Evolutionary conservation across 768 basidiomycete genomes (phyloP), one percentile per base, ranked within the genome.

Genomic region (Serendipita indica): DNA sequence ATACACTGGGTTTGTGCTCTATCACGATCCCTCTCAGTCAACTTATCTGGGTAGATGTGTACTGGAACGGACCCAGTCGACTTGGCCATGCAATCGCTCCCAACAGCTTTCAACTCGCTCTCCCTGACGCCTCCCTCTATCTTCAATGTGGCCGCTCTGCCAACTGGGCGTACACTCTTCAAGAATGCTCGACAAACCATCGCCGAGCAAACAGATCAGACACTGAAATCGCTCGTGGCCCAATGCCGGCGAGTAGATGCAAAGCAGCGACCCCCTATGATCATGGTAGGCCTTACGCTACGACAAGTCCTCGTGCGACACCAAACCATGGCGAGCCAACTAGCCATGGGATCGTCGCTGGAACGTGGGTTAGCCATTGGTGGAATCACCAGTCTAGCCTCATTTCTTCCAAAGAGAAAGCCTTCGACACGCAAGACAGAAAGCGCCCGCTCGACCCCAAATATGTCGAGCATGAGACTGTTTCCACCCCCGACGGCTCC

Each of bases 1-100:
- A 32, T 54, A 16, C 49, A 54, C 30, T 54, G 49, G 49, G 49
- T 54, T 16, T 22, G 49, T 37, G n/a, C n/a, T n/a, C n/a, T n/a
- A n/a, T n/a, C n/a, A n/a, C n/a, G n/a, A n/a, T n/a, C n/a, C n/a
- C n/a, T n/a, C n/a, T n/a, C n/a, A n/a, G n/a, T n/a, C n/a, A n/a
- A n/a, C n/a, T n/a, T n/a, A n/a, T n/a, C n/a, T n/a, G n/a, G n/a
- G n/a, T n/a, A 54, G 49, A 54, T 54, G 49, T 54, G 49, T 28
- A 54, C 49, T 27, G 49, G 49, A 18, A 18, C 20, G 16, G 20
- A 54, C n/a, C 49, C 49, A 7, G 7, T 22, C 49, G 22, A 54
- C 20, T n/a, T 43, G 41, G 41, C 18, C 41, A n/a, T 43, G 7
- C 27, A n/a, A 43, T 5, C 41, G 27, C 7, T 18, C 16, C 18